phyloP scores from a whole-genome alignment of 345 rosid genomes.

The Rhizophora mangle region DNA sequence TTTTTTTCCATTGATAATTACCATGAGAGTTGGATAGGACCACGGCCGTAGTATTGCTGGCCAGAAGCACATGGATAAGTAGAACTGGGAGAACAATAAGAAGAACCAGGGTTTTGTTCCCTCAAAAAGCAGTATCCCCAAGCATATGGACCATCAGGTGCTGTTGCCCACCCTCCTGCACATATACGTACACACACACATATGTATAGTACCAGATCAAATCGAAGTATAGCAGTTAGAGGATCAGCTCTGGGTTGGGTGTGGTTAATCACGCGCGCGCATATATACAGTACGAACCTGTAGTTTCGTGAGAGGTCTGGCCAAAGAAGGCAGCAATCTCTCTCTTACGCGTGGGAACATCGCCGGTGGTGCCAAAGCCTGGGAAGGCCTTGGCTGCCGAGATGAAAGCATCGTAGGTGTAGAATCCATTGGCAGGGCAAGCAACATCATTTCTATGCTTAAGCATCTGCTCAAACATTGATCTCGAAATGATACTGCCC shows the following conservation, averaged over 20 bases:
- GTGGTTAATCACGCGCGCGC: no score
- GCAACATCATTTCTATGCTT: conserved; percentile 18
- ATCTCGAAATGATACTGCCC: conserved; percentile 1
- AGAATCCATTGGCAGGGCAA: conserved; percentile 19
- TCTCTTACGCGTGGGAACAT: conserved; percentile 11
- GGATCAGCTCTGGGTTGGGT: no score
- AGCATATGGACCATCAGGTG: conserved; percentile 37
- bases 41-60: conserved; percentile 61
- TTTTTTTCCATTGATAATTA: neutral
- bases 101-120: conserved; percentile 44
- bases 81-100: conserved; percentile 40
- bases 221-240: no score
- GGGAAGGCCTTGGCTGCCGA: conserved; percentile 14
- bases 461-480: conserved; percentile 8
- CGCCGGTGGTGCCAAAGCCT: conserved; percentile 18
- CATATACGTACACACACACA: neutral
- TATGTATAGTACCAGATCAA: no score
- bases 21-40: conserved; percentile 67
- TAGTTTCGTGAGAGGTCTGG: conserved; percentile 27
- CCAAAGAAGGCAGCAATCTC: conserved; percentile 26
- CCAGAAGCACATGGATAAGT: conserved; percentile 55
- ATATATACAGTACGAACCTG: conserved; percentile 1
- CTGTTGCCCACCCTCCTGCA: conserved; percentile 12
- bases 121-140: conserved; percentile 61
- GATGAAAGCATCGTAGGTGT: conserved; percentile 21